Evolutionary conservation across 2,329 filamentous ascomycete species (phyloP), one percentile per base, ranked within the genome.

Genomic region (Ascochyta lentis): DNA sequence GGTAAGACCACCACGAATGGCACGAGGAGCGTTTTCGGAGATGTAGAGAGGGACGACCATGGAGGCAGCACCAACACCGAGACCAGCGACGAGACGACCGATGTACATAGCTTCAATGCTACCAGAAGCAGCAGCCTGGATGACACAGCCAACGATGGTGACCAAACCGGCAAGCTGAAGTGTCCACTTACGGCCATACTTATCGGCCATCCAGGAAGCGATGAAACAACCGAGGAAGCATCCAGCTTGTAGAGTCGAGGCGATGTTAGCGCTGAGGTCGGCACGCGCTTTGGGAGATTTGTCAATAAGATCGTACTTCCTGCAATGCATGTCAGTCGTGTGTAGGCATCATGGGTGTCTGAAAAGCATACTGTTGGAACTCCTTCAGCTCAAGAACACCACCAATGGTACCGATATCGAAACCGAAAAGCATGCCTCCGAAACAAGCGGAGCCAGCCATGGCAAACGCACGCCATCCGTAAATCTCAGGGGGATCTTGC

Each of bases 221-320:
- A 84, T 58, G 59, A 90, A 79, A 55, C 86, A 86, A 33, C 87
- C 86, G 48, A 84, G 78, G 71, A 90, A 89, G 59, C 86, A 88
- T 46, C 88, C 88, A 38, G 83, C 87, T 74, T 90, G 87, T 9
- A 90, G 81, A 0, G 85, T 88, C n/a, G 86, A 89, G 26, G 89
- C 88, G 54, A 91, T 87, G 68, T 89, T 89, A 60, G 87, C 85
- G 42, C 82, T 83, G 43, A 89, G 77, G 61, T 86, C 81, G 27
- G 83, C 82, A 34, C 76, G 72, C 4, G 74, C 80, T 3, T 78
- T 72, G 27, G 73, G 68, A 46, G 74, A 71, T 24, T 77, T 67
- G 23, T 71, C 66, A 2, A 77, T 69, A 6, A 87, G 76, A 1
- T 80, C 78, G 60, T 86, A 88, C 63, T 83, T 82, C 0, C 83